These are phyloP conservation scores for Trichoderma sp. DNA, from an alignment of 2,329 filamentous ascomycete species.

Conservation along the genomic window DNA sequence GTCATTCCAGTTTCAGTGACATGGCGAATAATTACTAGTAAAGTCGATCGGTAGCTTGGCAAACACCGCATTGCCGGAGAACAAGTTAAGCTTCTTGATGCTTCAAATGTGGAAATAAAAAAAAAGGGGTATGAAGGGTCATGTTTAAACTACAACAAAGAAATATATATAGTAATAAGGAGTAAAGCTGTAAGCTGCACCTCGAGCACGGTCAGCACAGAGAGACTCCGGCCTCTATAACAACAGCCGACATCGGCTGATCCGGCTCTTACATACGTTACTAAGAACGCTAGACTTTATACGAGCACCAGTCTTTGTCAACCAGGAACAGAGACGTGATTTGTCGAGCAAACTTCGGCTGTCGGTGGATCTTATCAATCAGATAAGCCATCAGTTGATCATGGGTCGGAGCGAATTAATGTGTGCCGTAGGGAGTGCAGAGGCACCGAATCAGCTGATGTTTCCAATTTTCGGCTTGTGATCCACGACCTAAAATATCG, in stretches of 20 bases:
- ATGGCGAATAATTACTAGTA: background rate
- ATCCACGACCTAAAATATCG: background rate
- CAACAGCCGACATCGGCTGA: background rate
- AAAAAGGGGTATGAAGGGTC: background rate
- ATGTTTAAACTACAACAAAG: background rate
- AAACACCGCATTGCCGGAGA: background rate
- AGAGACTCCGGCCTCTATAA: background rate
- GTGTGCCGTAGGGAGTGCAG: background rate
- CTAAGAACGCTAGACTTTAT: background rate
- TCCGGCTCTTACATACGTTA: background rate
- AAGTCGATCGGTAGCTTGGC: background rate
- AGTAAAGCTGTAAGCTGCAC: background rate
- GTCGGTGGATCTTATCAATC: constrained; percentile 20
- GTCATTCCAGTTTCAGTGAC: background rate
- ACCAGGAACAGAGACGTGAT: background rate
- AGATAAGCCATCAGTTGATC: constrained; percentile 7
- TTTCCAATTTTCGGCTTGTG: background rate
- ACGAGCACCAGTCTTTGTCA: background rate
- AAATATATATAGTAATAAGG: background rate
- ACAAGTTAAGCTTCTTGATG: background rate
- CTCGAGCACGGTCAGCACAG: background rate
- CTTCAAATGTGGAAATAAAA: background rate
- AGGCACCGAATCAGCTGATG: constrained; percentile 1
- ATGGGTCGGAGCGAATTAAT: constrained; percentile 1
- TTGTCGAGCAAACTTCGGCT: background rate